Evolutionary conservation across 352 stramenopile genomes (phyloP).

Genomic region (Peronospora tabacina): DNA sequence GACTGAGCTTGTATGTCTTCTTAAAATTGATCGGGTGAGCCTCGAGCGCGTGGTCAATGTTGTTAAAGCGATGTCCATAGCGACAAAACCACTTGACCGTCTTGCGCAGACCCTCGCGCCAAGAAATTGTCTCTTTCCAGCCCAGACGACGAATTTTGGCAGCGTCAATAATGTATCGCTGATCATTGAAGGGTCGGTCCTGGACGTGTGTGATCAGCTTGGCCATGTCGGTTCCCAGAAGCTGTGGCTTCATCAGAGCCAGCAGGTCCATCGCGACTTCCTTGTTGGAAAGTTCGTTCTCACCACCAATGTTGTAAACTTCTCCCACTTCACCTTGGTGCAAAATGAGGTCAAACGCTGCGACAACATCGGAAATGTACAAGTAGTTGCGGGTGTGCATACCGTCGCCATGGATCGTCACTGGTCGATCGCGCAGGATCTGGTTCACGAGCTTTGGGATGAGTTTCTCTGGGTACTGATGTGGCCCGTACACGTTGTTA

Average conservation of each 20-base stretch:
- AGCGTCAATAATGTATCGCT: slow-evolving; percentile 95
- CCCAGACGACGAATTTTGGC: slow-evolving; percentile 87
- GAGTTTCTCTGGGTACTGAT: slow-evolving; percentile 98
- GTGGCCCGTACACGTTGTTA: slow-evolving; percentile 98
- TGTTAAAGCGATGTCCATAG: slow-evolving; percentile 66
- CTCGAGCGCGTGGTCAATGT: slow-evolving; percentile 79
- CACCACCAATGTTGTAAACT: slow-evolving; percentile 96
- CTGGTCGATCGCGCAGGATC: slow-evolving; percentile 75
- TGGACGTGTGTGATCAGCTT: slow-evolving; percentile 57
- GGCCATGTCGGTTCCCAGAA: slow-evolving; percentile 32
- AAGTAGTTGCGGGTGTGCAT: slow-evolving; percentile 95
- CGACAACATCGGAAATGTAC: slow-evolving; percentile 95
- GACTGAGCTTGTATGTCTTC: slow-evolving; percentile 49
- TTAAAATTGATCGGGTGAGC: slow-evolving; percentile 72
- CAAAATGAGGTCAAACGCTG: slow-evolving; percentile 94
- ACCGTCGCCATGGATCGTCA: slow-evolving; percentile 95
- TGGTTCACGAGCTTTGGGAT: slow-evolving; percentile 99
- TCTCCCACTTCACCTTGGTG: slow-evolving; percentile 88
- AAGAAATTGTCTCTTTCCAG: slow-evolving; percentile 90
- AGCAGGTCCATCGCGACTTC: slow-evolving; percentile 89
- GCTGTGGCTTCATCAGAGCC: slow-evolving; percentile 39
- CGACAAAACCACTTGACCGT: slow-evolving; percentile 89
- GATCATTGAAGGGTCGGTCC: slow-evolving; percentile 97
- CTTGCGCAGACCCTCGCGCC: slow-evolving; percentile 87
- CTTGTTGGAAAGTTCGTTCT: slow-evolving; percentile 55